Percentiles rank a stretch among this genome's conserved stretches.
Conservation (phyloP, 2,329 filamentous ascomycete genomes). For the Lasiodiplodia sp. region DNA sequence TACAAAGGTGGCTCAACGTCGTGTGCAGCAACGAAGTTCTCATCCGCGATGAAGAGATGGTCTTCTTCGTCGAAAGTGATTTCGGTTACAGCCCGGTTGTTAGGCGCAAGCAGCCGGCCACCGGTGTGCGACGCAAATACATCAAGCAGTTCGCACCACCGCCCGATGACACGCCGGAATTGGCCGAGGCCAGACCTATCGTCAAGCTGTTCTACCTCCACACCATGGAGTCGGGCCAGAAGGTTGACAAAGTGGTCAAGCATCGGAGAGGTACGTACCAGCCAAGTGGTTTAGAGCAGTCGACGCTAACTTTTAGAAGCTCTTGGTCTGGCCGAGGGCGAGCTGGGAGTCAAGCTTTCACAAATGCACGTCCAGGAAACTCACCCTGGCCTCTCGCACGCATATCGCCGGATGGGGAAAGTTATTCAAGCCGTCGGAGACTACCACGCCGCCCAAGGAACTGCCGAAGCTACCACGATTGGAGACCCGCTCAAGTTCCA, state of each 20-base stretch:
- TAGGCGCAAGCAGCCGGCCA: conserved; percentile 94
- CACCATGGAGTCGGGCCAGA: conserved; percentile 96
- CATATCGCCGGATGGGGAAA: conserved; percentile 94
- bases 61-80: conserved; percentile 98
- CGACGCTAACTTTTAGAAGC: conserved; percentile 59
- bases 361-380: conserved; percentile 89
- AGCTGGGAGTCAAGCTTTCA: conserved; percentile 89
- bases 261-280: conserved; percentile 75
- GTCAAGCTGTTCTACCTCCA: conserved; percentile 97
- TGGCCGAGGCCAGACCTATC: conserved; percentile 85
- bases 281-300: background rate
- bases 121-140: conserved; percentile 91
- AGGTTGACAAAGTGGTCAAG: conserved; percentile 94
- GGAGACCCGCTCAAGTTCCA: conserved; percentile 95
- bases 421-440: conserved; percentile 93
- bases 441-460: conserved; percentile 95
- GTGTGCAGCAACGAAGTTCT: conserved; percentile 91
- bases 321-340: conserved; percentile 88
- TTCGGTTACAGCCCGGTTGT: conserved; percentile 97
- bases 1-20: conserved; percentile 95
- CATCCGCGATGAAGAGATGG: conserved; percentile 95
- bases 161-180: conserved; percentile 94
- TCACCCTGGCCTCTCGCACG: conserved; percentile 84
- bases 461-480: conserved; percentile 92
- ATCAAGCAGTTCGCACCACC: conserved; percentile 98